phyloP scores from a whole-genome alignment of 495 filamentous ascomycete genomes.

The Neurospora intermedia region DNA sequence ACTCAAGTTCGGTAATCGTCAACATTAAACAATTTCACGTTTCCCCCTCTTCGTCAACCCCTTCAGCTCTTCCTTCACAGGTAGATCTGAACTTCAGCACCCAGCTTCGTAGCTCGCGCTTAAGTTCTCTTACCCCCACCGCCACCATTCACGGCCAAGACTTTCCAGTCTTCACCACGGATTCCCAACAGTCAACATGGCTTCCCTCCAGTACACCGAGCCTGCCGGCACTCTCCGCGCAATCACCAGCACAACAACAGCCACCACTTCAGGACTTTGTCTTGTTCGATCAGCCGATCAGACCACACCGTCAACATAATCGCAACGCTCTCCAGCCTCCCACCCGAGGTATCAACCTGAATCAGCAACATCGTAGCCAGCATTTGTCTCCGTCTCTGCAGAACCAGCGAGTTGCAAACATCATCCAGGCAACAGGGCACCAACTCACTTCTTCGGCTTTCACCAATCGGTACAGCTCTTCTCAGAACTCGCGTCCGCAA shows the following conservation, averaged over 20 bases:
- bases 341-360: slow-evolving; percentile 28
- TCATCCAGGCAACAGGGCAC: slow-evolving; percentile 49
- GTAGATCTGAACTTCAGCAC: slow-evolving; percentile 45
- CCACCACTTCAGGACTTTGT: slow-evolving; percentile 42
- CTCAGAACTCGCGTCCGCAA: slow-evolving; percentile 24
- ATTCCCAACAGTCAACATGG: slow-evolving; percentile 47
- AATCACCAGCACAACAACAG: slow-evolving; percentile 33
- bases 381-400: slow-evolving; percentile 32
- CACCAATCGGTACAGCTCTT: slow-evolving; percentile 44
- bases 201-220: slow-evolving; percentile 48
- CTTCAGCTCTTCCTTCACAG: slow-evolving; percentile 42
- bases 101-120: slow-evolving; percentile 38
- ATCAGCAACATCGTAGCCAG: slow-evolving; percentile 30
- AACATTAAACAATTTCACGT: slow-evolving; percentile 33
- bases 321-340: slow-evolving; percentile 30
- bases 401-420: slow-evolving; percentile 48
- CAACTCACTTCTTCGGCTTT: slow-evolving; percentile 45
- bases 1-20: slow-evolving; percentile 13
- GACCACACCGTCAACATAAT: slow-evolving; percentile 39
- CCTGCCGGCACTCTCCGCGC: slow-evolving; percentile 48
- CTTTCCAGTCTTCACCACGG: slow-evolving; percentile 50
- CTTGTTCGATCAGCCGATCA: slow-evolving; percentile 40
- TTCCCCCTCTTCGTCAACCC: slow-evolving; percentile 33
- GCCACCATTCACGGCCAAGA: slow-evolving; percentile 42
- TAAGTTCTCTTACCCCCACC: slow-evolving; percentile 34